Base-by-base conservation (phyloP, 768 basidiomycete species). In the Termitomyces sp. region DNA sequence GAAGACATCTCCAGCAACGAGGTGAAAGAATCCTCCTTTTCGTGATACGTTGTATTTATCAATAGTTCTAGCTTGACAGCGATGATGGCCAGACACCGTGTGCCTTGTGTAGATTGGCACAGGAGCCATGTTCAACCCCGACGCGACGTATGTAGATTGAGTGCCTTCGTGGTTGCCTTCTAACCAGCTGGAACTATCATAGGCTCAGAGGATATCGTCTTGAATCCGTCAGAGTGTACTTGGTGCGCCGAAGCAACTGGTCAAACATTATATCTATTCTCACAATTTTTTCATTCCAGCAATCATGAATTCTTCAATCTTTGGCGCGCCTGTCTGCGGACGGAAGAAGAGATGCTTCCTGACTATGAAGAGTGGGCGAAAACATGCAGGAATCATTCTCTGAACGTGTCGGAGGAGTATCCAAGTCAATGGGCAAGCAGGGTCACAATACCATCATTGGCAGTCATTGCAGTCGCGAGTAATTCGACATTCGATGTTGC, bases 231-330 rank as follows among this genome's bases (percentile, higher is more conserved):
- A 13, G 51, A 59, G 18, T 68, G 67, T 61, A 63, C 67, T 40
- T 68, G 67, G 67, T 68, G 42, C 45, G 67, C 18, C 33, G n/a
- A 11, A 18, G 39, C 60, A 65, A 54, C 36, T 49, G 8, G 49
- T 1, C 20, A 59, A 1, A 40, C 52, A 35, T 36, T 7, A 16
- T 28, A 13, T 22, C 15, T 16, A n/a, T n/a, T n/a, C 48, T 33
- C 24, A 40, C 7, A 42, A 16, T 52, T 22, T 12, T 1, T 32
- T 35, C 46, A 55, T 46, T 60, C 36, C 49, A 78, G 76, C 63
- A 76, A 73, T 36, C 70, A 66, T 40, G 68, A 73, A 9, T 71
- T 68, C 32, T 72, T 70, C 65, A 69, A 72, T 40, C 32, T 72
- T 13, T 72, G 69, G 69, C 66, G 64, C 48, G 69, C 70, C 20